Conservation (phyloP, 78 protist genomes). For the Dictyostelium intermedium region DNA sequence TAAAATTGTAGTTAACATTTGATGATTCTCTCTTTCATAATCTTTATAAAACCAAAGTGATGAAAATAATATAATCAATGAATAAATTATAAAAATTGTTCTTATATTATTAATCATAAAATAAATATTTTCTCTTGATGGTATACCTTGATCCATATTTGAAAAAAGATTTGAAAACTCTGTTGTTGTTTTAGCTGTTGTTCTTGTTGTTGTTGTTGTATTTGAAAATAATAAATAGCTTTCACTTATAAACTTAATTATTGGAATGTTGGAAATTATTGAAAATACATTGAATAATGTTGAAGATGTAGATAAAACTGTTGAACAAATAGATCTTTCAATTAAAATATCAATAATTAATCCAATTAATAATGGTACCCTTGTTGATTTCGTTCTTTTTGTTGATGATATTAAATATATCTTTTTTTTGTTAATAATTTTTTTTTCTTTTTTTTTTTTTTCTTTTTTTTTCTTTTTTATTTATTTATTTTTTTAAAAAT, state of each 20-base stretch:
- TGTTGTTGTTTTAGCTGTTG: not conserved
- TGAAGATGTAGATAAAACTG: not conserved
- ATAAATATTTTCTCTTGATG: not conserved
- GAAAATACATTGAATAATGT: no score
- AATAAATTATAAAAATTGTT: not conserved
- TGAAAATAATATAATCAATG: not conserved
- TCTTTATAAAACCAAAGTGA: slow-evolving; percentile 49
- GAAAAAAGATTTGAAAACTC: not conserved
- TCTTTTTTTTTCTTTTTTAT: not conserved
- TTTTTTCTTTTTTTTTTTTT: not conserved
- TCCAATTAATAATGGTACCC: slow-evolving; percentile 42
- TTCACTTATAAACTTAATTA: not conserved
- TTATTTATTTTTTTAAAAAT: not conserved
- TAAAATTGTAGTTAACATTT: not conserved
- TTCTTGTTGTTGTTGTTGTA: not conserved
- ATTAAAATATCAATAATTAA: not conserved
- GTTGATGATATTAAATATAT: slow-evolving; percentile 23
- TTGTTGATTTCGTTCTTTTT: slow-evolving; percentile 22
- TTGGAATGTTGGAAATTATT: not conserved
- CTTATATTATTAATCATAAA: not conserved
- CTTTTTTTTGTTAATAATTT: not conserved
- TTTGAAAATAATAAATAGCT: not conserved
- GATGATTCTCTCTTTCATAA: slow-evolving; percentile 49
- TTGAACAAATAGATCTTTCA: slow-evolving; percentile 21
- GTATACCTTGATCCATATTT: not conserved